Conservation (phyloP, 306 rosid genomes). For the Cicer chorassanicum region DNA sequence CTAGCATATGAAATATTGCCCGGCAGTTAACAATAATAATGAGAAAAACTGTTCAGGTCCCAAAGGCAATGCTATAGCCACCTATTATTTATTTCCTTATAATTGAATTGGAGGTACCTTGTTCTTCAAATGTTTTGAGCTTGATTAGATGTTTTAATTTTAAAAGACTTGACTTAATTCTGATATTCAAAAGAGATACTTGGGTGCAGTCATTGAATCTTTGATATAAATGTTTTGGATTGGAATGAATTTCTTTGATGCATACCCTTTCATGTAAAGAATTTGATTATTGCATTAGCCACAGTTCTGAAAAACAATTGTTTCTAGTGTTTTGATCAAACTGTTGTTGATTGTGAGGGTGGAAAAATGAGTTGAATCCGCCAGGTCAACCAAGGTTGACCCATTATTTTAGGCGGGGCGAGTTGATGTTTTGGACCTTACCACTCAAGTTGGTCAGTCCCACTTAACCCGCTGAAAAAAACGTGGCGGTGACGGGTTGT, state of each 20-base stretch:
- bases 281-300: constrained; percentile 1
- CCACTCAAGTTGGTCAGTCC: no score
- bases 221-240: constrained; percentile 24
- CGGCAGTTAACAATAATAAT: background rate
- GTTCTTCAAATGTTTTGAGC: constrained; percentile 30
- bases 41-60: constrained; percentile 12
- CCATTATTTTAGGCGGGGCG: no score
- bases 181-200: constrained; percentile 3
- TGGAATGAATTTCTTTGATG: constrained; percentile 26
- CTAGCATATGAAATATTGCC: constrained; percentile 37
- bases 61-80: constrained; percentile 19
- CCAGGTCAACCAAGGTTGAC: no score
- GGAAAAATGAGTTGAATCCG: no score
- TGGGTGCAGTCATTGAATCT: constrained; percentile 5
- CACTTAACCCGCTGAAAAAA: no score
- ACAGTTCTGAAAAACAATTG: constrained; percentile 5
- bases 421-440: no score
- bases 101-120: background rate
- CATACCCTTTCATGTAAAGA: constrained; percentile 17
- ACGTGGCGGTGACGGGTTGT: no score
- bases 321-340: constrained; percentile 9
- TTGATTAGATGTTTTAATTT: background rate
- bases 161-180: constrained; percentile 3
- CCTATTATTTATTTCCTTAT: background rate
- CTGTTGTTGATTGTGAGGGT: background rate